A percentile compares a stretch with the other conserved stretches of the same genome.
phyloP scores from a whole-genome alignment of 2,329 filamentous ascomycete species.

The Lasiodiplodia gonubiensis region DNA sequence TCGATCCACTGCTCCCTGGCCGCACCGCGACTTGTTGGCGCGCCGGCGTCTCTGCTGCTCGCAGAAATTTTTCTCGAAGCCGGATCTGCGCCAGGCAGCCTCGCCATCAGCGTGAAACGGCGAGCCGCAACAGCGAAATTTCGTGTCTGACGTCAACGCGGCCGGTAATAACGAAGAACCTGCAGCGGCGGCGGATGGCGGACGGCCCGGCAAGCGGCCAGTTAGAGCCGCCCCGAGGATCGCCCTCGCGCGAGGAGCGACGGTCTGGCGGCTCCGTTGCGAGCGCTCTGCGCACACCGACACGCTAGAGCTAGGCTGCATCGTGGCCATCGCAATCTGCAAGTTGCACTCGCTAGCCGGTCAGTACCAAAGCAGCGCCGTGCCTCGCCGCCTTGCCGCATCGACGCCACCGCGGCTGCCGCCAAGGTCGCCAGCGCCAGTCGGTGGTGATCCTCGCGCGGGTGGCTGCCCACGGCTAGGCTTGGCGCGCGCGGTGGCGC shows the following conservation, averaged over 20 bases:
- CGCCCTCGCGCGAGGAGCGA: conserved; percentile 10
- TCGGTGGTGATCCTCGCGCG: conserved; percentile 21
- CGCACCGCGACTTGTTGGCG: conserved; percentile 4
- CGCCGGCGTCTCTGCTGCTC: not conserved
- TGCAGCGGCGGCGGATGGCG: not conserved
- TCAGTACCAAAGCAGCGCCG: conserved; percentile 17
- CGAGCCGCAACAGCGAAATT: not conserved
- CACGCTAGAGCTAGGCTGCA: conserved; percentile 13
- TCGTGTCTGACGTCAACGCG: conserved; percentile 12
- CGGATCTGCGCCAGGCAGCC: conserved; percentile 1
- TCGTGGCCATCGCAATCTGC: conserved; percentile 8
- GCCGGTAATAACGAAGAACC: not conserved
- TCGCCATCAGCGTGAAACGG: conserved; percentile 11
- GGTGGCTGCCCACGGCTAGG: conserved; percentile 3
- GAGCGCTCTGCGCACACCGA: not conserved
- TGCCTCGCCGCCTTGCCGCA: not conserved
- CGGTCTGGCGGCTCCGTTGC: conserved; percentile 3
- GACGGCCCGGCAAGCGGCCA: conserved; percentile 7
- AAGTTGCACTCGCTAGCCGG: conserved; percentile 1
- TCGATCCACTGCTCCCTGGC: conserved; percentile 12
- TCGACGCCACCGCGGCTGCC: not conserved
- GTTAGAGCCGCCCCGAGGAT: not conserved
- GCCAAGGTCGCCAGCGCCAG: not conserved
- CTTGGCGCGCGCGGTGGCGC: conserved; percentile 19
- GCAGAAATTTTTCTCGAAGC: conserved; percentile 17